A percentile compares a stretch with the other conserved stretches of the same genome.
Evolutionary conservation across 23 red algal species (phyloP).

Genomic region (Gracilaria domingensis): DNA sequence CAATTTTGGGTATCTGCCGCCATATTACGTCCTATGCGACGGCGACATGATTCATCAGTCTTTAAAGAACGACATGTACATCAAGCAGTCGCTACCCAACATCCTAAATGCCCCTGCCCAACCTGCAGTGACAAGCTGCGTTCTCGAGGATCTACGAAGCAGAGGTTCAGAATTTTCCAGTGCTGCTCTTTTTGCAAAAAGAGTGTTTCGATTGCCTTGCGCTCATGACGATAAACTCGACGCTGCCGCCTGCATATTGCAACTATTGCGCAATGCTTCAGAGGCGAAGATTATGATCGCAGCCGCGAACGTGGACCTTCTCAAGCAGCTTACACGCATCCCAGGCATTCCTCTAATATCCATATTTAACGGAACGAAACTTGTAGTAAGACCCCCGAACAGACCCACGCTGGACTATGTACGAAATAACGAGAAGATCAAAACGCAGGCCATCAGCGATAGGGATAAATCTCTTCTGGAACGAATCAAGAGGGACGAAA

Average conservation of each 20-base stretch:
- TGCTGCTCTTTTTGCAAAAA: slow-evolving; percentile 70
- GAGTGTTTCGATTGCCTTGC: slow-evolving; percentile 44
- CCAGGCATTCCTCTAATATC: slow-evolving; percentile 70
- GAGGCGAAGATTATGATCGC: slow-evolving; percentile 36
- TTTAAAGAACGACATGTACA: slow-evolving; percentile 42
- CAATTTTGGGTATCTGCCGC: slow-evolving; percentile 55
- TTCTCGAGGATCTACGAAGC: slow-evolving; percentile 47
- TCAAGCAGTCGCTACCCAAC: slow-evolving; percentile 49
- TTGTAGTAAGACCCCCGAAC: slow-evolving; percentile 50
- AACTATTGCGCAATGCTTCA: background rate
- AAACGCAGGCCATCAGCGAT: slow-evolving; percentile 21
- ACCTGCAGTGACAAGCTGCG: slow-evolving; percentile 58
- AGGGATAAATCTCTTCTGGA: slow-evolving; percentile 40
- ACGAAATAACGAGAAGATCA: slow-evolving; percentile 16
- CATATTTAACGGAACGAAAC: slow-evolving; percentile 57
- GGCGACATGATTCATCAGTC: slow-evolving; percentile 44
- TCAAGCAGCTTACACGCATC: slow-evolving; percentile 33
- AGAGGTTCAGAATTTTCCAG: slow-evolving; percentile 46
- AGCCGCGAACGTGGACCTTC: slow-evolving; percentile 38
- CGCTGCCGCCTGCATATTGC: slow-evolving; percentile 34
- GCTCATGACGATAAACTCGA: slow-evolving; percentile 5
- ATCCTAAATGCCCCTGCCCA: slow-evolving; percentile 38
- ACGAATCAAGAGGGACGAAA: slow-evolving; percentile 5
- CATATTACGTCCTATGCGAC: slow-evolving; percentile 59
- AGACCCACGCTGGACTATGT: slow-evolving; percentile 38